A percentile compares a stretch with the other conserved stretches of the same genome.
These are phyloP conservation scores for Cladosporium colombiae DNA, from an alignment of 2,329 filamentous ascomycete species.

Conservation along the genomic window DNA sequence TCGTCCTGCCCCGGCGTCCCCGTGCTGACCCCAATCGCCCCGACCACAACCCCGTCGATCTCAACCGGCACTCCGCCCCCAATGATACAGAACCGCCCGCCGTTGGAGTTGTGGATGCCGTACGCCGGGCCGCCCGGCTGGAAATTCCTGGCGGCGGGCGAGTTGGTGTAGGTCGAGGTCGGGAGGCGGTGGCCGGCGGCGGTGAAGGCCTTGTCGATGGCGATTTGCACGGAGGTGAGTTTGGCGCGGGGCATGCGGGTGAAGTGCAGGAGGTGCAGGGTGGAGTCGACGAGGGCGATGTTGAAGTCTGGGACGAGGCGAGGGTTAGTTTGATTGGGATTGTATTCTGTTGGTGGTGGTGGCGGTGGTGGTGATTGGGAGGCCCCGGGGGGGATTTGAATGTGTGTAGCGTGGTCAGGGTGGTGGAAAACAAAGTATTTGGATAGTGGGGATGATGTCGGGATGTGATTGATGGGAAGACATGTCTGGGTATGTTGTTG, in stretches of 20 bases:
- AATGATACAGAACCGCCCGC: slow-evolving; percentile 56
- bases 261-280: slow-evolving; percentile 50
- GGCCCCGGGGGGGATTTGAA: too few relatives aligned
- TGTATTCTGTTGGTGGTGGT: too few relatives aligned
- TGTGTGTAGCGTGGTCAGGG: too few relatives aligned
- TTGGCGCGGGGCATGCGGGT: slow-evolving; percentile 52
- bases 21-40: slow-evolving; percentile 57
- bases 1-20: slow-evolving; percentile 57
- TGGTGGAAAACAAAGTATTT: too few relatives aligned
- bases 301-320: slow-evolving; percentile 50
- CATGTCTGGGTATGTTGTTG: too few relatives aligned
- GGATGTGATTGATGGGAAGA: too few relatives aligned
- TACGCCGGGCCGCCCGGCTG: slow-evolving; percentile 56
- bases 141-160: slow-evolving; percentile 44
- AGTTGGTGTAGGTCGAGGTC: slow-evolving; percentile 52
- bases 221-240: slow-evolving; percentile 59
- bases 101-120: slow-evolving; percentile 55
- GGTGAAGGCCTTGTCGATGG: slow-evolving; percentile 64
- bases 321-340: neutral
- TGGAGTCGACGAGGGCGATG: slow-evolving; percentile 51
- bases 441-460: too few relatives aligned
- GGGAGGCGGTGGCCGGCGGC: slow-evolving; percentile 56
- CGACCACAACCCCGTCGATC: slow-evolving; percentile 52
- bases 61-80: slow-evolving; percentile 56
- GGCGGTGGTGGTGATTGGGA: too few relatives aligned